phyloP scores from a whole-genome alignment of 169 alveolate species.

The Plasmodium vivax region DNA sequence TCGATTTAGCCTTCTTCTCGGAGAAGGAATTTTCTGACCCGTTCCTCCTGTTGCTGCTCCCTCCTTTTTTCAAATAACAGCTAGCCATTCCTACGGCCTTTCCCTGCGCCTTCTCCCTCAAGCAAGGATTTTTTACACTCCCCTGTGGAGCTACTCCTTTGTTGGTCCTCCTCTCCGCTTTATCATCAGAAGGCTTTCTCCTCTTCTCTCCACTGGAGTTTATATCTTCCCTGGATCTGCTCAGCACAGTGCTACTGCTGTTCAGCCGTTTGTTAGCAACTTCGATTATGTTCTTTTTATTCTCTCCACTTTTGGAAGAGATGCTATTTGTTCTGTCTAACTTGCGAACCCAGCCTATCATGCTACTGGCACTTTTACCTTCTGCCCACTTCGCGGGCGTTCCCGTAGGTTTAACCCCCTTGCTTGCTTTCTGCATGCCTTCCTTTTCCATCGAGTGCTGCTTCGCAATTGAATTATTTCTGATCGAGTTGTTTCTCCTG shows the following conservation, averaged over 20 bases:
- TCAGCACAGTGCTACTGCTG: not conserved
- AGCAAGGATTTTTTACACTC: not conserved
- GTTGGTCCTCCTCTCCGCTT: not conserved
- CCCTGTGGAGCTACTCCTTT: not conserved
- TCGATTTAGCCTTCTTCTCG: not conserved
- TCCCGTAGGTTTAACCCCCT: not conserved
- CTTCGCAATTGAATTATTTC: not conserved
- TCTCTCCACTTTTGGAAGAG: not conserved
- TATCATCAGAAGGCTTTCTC: not conserved
- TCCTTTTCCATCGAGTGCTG: not conserved
- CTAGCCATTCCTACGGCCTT: not conserved
- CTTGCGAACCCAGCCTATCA: not conserved
- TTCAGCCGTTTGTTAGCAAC: not conserved
- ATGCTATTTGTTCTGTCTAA: not conserved
- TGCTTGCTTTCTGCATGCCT: not conserved
- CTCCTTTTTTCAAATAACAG: constrained; percentile 5
- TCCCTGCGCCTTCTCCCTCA: not conserved
- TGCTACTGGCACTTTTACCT: not conserved
- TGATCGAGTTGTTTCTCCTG: constrained; percentile 10
- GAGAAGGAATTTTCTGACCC: not conserved
- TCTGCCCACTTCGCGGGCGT: not conserved
- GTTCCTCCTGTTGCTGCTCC: not conserved
- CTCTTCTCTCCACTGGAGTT: not conserved
- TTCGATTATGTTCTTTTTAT: not conserved
- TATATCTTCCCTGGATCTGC: not conserved